These are phyloP conservation scores for Carex scoparia DNA, from an alignment of 176 grass and related monocot genomes.

Conservation along the genomic window DNA sequence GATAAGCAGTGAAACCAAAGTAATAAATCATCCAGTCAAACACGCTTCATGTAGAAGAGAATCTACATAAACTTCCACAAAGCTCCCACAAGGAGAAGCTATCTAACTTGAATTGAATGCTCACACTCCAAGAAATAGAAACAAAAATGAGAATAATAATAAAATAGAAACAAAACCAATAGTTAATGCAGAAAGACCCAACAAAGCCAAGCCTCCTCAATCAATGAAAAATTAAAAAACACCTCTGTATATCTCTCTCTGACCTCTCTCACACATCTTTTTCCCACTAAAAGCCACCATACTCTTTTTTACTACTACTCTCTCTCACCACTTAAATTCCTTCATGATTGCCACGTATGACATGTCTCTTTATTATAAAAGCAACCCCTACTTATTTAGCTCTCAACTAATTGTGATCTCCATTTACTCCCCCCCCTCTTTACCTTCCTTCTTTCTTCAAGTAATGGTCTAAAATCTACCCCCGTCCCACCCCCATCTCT, in stretches of 20 bases:
- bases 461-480: conserved; percentile 24
- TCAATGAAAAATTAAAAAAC: not conserved
- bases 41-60: conserved; percentile 93
- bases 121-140: not conserved
- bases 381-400: conserved; percentile 11
- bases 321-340: not conserved
- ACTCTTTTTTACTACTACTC: not conserved
- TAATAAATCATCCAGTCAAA: conserved; percentile 95
- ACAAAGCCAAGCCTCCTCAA: not conserved
- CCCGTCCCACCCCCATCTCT: not conserved
- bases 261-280: not conserved
- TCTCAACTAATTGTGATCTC: not conserved
- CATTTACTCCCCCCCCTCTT: not conserved
- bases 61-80: conserved; percentile 71
- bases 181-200: not conserved
- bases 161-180: not conserved
- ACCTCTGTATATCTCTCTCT: not conserved
- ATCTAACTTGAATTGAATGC: conserved; percentile 23
- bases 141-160: not conserved
- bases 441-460: conserved; percentile 1
- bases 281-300: conserved; percentile 26
- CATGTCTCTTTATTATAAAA: conserved; percentile 28
- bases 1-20: conserved; percentile 29
- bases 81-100: conserved; percentile 25
- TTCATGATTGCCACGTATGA: conserved; percentile 22